Conservation (phyloP, 2,329 filamentous ascomycete species). For the Hypoxylon sp. region DNA sequence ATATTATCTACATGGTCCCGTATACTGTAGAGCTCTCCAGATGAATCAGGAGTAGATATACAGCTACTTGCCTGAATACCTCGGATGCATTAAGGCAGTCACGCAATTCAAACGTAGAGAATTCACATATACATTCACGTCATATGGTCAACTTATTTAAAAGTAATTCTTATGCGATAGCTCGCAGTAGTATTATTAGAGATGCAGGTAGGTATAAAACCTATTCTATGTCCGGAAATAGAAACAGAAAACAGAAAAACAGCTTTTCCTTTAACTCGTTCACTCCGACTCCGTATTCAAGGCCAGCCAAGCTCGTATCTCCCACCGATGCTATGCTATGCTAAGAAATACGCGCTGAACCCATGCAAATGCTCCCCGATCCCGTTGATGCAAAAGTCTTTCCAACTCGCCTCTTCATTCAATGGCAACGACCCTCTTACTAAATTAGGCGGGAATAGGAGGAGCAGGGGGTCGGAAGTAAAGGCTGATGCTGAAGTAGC, state of each 20-base stretch:
- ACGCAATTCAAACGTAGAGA: not conserved
- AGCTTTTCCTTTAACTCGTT: slow-evolving; percentile 9
- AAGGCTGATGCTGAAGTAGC: not conserved
- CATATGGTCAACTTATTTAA: not conserved
- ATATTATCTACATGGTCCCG: not conserved
- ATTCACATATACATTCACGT: not conserved
- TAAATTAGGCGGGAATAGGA: not conserved
- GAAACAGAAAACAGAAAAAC: too few relatives aligned
- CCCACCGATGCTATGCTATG: slow-evolving; percentile 24
- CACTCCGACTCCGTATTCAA: not conserved
- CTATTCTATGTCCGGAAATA: not conserved
- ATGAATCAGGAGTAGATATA: not conserved
- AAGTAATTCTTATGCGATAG: not conserved
- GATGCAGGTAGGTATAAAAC: not conserved
- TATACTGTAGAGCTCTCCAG: not conserved
- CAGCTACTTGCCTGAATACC: not conserved
- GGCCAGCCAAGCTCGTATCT: not conserved
- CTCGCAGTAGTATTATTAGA: not conserved
- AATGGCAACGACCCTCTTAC: not conserved
- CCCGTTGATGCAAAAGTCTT: slow-evolving; percentile 8
- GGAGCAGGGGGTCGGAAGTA: not conserved
- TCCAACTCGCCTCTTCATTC: not conserved
- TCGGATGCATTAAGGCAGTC: not conserved
- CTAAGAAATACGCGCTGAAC: slow-evolving; percentile 8
- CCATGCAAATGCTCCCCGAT: slow-evolving; percentile 13